Evolutionary conservation across 768 basidiomycete species (phyloP), one percentile per base, ranked within the genome.

Genomic region (Dioszegia hungarica): DNA sequence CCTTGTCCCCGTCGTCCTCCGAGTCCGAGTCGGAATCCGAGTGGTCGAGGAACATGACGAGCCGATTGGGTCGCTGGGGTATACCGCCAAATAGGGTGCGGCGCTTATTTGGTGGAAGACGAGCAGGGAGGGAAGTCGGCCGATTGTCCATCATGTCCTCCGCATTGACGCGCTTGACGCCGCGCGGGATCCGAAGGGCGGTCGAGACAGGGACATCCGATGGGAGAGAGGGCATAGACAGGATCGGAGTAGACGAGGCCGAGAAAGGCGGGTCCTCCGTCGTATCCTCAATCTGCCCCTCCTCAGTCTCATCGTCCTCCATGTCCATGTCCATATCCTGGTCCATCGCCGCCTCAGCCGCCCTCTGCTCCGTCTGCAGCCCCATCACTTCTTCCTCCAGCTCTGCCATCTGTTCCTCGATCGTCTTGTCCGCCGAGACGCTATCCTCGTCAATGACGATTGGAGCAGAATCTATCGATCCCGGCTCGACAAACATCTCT

Each of bases 101-200:
- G 28, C 63, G 66, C 22, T 54, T 39, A 14, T 61, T 49, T 3
- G 45, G 56, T 5, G 47, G 31, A 0, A 44, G n/a, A 28, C 66
- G 56, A 20, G 57, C 37, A 9, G 66, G 48, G 14, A 53, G 41
- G 6, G 67, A 59, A 3, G 48, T 59, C 0, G 67, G 49, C 40
- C 62, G 60, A 28, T 56, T 62, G 5, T 72, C 67, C 24, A 71
- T 57, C 55, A 54, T 41, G 27, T 72, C 70, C 47, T 68, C 70
- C 2, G 70, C 70, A 20, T 46, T 60, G 10, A 60, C 44, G 40
- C 70, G 52, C 43, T 68, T 71, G 19, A 36, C 48, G 17, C 64
- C 62, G 39, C 61, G 52, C 20, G 62, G 38, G 27, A 59, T 41
- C 9, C 28, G 17, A 25, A 52, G 40, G 29, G 41, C 41, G 17